Conservation (phyloP, 176 grass and related monocot species). For the Zea mays region Zm-B73-REFERENCE-NAM-5.0 NC_050098.1:139944001-139944500, state of each 20-base stretch:
- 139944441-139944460: background rate
- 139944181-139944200: slow-evolving; percentile 25
- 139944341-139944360: background rate
- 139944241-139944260: background rate
- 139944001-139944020: background rate
- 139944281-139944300: background rate
- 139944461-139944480: background rate
- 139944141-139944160: background rate
- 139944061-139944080: background rate
- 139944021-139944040: background rate
- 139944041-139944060: background rate
- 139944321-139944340: background rate
- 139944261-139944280: background rate
- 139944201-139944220: slow-evolving; percentile 22
- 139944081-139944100: slow-evolving; percentile 2
- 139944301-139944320: background rate
- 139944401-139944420: background rate
- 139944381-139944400: background rate
- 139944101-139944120: background rate
- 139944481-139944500: no score
- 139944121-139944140: slow-evolving; percentile 35
- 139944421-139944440: background rate
- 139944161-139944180: background rate
- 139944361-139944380: background rate
- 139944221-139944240: background rate